Conservation (phyloP, 495 filamentous ascomycete genomes). For the Melanomma pulvis-pyrius region DNA sequence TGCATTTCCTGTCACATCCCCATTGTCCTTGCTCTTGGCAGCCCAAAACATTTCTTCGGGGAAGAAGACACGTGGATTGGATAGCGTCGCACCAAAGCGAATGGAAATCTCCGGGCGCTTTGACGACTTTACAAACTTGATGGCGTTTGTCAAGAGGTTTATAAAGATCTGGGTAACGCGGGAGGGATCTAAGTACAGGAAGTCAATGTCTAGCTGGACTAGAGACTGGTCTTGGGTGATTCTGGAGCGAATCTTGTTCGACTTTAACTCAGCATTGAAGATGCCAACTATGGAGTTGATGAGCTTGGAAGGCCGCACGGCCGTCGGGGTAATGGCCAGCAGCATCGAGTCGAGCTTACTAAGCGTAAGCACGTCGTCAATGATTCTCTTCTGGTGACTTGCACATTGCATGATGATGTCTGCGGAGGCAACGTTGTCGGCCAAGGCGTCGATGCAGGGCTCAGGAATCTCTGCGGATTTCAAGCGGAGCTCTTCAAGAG, state of each 20-base stretch:
- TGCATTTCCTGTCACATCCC: constrained; percentile 52
- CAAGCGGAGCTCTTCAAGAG: constrained; percentile 9
- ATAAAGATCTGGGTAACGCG: constrained; percentile 44
- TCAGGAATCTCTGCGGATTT: constrained; percentile 6
- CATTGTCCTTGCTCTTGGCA: constrained; percentile 33
- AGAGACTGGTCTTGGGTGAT: constrained; percentile 34
- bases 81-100: constrained; percentile 33
- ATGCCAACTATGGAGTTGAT: constrained; percentile 36
- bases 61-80: constrained; percentile 53
- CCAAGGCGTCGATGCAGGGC: constrained; percentile 27
- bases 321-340: constrained; percentile 36
- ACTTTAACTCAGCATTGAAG: constrained; percentile 44
- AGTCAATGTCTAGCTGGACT: constrained; percentile 31
- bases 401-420: constrained; percentile 43
- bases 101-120: constrained; percentile 39
- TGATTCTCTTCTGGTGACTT: constrained; percentile 42
- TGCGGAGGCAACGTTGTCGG: constrained; percentile 35
- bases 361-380: constrained; percentile 45
- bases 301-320: constrained; percentile 29
- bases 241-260: constrained; percentile 30
- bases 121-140: constrained; percentile 42
- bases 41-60: constrained; percentile 45
- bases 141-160: constrained; percentile 47
- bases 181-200: constrained; percentile 39
- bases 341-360: constrained; percentile 45